A percentile compares a stretch with the other conserved stretches of the same genome.
Evolutionary conservation across 805 yeast species (phyloP).

Genomic region (Jamesozyma lodderae): DNA sequence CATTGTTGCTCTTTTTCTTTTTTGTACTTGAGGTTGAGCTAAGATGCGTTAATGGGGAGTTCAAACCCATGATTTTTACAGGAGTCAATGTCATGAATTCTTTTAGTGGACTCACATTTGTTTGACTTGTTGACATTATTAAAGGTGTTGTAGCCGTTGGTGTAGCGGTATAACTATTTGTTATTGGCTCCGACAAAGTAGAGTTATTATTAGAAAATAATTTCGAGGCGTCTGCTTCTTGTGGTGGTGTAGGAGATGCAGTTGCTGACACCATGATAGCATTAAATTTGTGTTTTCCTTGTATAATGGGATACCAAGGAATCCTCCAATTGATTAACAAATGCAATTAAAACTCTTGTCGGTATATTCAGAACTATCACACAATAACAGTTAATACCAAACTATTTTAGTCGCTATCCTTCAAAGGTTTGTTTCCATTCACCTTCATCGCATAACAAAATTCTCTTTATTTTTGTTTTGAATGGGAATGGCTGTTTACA

Average conservation of each 20-base stretch:
- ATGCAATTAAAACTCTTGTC: too few relatives aligned
- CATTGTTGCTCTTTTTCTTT: not conserved
- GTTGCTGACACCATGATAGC: not conserved
- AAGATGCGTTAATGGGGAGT: conserved; percentile 11
- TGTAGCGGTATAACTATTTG: too few relatives aligned
- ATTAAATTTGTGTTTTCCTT: too few relatives aligned
- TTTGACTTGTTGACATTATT: not conserved
- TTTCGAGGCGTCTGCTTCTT: not conserved
- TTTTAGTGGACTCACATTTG: conserved; percentile 5
- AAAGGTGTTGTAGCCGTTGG: not conserved
- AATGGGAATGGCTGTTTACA: conserved; percentile 1
- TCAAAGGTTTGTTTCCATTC: too few relatives aligned
- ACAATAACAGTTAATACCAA: too few relatives aligned
- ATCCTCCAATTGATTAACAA: too few relatives aligned
- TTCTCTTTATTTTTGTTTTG: not conserved
- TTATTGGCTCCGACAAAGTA: too few relatives aligned
- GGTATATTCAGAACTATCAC: too few relatives aligned
- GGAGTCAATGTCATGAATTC: conserved; percentile 27
- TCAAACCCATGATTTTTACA: conserved; percentile 15
- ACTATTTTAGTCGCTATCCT: too few relatives aligned
- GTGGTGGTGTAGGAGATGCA: not conserved
- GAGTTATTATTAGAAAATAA: too few relatives aligned
- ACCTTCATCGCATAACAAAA: not conserved
- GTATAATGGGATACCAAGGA: too few relatives aligned
- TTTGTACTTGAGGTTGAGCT: not conserved